These are phyloP conservation scores for Gonium pectorale DNA, from an alignment of 139 green algal genomes.

Conservation along the genomic window DNA sequence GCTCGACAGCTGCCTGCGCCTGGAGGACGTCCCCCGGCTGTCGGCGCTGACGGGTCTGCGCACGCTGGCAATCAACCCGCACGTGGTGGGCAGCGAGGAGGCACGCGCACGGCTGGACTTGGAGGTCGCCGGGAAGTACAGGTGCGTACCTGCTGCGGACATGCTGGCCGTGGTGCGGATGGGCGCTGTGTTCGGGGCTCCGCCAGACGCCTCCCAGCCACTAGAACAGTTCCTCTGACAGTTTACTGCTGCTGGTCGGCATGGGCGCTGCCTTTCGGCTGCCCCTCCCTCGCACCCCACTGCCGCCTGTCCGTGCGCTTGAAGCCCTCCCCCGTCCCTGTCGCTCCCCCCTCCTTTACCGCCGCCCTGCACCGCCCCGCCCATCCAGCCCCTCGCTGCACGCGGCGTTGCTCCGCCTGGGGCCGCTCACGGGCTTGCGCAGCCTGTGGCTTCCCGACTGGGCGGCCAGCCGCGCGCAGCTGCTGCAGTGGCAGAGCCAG, in stretches of 20 bases:
- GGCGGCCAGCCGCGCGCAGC: slow-evolving; percentile 7
- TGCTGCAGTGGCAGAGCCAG: slow-evolving; percentile 29
- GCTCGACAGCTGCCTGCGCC: slow-evolving; percentile 32
- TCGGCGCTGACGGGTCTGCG: background rate
- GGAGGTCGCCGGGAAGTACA: background rate
- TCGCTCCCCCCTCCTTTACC: no score
- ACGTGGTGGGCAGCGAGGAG: slow-evolving; percentile 10
- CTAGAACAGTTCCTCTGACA: no score
- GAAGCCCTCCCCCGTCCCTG: no score
- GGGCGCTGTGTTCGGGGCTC: no score
- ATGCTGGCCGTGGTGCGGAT: no score
- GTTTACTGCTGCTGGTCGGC: no score
- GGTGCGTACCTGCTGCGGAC: no score
- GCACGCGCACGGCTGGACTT: slow-evolving; percentile 2
- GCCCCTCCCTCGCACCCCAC: no score
- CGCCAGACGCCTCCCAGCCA: no score
- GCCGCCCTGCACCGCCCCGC: no score
- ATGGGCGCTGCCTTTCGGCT: no score
- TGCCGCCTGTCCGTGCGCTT: no score
- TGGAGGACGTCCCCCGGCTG: slow-evolving; percentile 16
- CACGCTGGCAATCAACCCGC: slow-evolving; percentile 15
- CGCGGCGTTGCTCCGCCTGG: background rate
- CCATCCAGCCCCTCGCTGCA: slow-evolving; percentile 15
- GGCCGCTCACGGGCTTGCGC: slow-evolving; percentile 1
- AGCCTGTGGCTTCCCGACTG: slow-evolving; percentile 35